Evolutionary conservation across 192 early-diverging fungal genomes (phyloP), one percentile per base, ranked within the genome.

Genomic region (Obelidium mucronatum): DNA sequence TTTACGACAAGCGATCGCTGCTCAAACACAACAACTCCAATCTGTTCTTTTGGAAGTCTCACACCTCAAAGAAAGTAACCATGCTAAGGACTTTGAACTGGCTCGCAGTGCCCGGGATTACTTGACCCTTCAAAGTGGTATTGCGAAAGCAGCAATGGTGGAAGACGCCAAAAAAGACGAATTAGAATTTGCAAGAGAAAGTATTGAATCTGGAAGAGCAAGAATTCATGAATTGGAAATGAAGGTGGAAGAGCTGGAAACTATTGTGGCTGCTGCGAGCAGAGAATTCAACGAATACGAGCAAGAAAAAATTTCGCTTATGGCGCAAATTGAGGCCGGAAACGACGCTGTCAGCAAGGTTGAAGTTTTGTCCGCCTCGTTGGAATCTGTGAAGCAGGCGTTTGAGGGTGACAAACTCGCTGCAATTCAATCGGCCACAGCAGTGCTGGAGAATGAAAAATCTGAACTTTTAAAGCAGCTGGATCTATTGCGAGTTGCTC

Each of bases 51-150:
- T 59, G 26, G 70, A 72, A 36, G n/a, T 72, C 35, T 36, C 28
- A 13, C 40, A 39, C 8, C 33, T 72, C 37, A 72, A 72, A 40
- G 70, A 72, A 59, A 55, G 51, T 11, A 72, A 72, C 55, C 70
- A 59, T 31, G 70, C 70, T 36, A 72, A 72, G 39, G 70, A 72
- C 34, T 58, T 72, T 72, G 70, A 72, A 53, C 52, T 72, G 4
- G 70, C 70, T 15, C 70, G 70, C 55, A 72, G 70, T 37, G 54
- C 70, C 35, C 70, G 70, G n/a, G 70, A 72, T n/a, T 72, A 72
- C 55, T 33, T 72, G 28, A 36, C 70, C 13, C 40, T 72, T 19
- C 70, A 72, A 34, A 51, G 59, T 2, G 24, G 24, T 17, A 40
- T 59, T n/a, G 19, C 26, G n/a, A 35, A 28, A 2, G 70, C 70